Base-by-base conservation (phyloP, 1,284 basidiomycete genomes). In the Afroboletus lepidellus region DNA sequence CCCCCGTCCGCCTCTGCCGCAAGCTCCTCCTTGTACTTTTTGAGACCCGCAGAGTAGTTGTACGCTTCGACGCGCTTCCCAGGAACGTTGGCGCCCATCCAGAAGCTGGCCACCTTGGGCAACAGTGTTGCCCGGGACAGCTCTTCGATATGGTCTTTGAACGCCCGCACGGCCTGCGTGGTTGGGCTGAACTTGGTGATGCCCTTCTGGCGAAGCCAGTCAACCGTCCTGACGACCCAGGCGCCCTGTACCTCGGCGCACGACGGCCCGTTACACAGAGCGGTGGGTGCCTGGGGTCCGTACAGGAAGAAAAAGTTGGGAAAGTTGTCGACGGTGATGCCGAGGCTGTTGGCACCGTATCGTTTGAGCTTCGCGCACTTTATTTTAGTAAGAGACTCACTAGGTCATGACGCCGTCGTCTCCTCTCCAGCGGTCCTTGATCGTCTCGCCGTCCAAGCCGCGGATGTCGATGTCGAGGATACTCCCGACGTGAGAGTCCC, bases 31-130 rank as follows among this genome's bases (percentile, higher is more conserved):
- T 47, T 59, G 13, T 57, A 57, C 36, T 23, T 58, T 23, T 27
- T 34, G 5, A 59, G 53, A 24, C 56, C 56, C 6, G 0, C 46
- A 11, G 20, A 8, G 23, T 58, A 55, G 39, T 57, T 50, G 23
- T 58, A 57, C 6, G 57, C 37, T 38, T 58, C 56, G 23, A 50
- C 27, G 5, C 45, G 44, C 37, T 54, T 57, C 37, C 55, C 56
- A 0, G 55, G 55, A n/a, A 58, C 16, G 29, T 58, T 57, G 18
- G 56, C 56, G 20, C 56, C 55, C 51, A 55, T 57, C 42, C 52
- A 57, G 41, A 44, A 58, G 32, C 56, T 58, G 6, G 45, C 16
- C 16, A 58, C 56, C 38, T 58, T 48, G 20, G 55, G 51, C 0
- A 56, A 21, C 23, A 56, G 21, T 11, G 45, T 56, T 5, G 23